Evolutionary conservation across 805 yeast species (phyloP).

Genomic region (Komagataella phaffii): DNA sequence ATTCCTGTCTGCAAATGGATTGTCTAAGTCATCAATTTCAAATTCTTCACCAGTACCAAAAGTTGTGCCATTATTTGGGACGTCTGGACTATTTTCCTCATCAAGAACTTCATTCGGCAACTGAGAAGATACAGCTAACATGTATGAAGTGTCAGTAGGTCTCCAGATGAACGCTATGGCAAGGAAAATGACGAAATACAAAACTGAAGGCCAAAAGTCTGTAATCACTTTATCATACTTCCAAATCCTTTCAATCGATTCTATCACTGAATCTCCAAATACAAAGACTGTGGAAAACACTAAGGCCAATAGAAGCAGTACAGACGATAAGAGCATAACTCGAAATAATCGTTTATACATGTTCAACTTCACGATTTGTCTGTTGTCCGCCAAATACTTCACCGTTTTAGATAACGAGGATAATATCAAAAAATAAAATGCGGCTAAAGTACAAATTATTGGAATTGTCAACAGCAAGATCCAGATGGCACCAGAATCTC

Average conservation of each 20-base stretch:
- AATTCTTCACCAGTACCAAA: slow-evolving; percentile 36
- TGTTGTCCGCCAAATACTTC: slow-evolving; percentile 60
- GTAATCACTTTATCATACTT: slow-evolving; percentile 75
- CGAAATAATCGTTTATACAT: slow-evolving; percentile 75
- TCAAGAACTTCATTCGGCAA: slow-evolving; percentile 50
- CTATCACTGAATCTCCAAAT: slow-evolving; percentile 61
- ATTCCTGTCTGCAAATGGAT: slow-evolving; percentile 18
- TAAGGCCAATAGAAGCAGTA: slow-evolving; percentile 59
- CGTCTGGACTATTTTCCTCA: slow-evolving; percentile 40
- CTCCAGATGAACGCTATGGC: slow-evolving; percentile 90
- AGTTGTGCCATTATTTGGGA: slow-evolving; percentile 6
- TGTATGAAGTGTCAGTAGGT: slow-evolving; percentile 90
- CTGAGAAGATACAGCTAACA: slow-evolving; percentile 91
- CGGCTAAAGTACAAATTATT: slow-evolving; percentile 50
- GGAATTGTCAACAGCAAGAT: slow-evolving; percentile 59
- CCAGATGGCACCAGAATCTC: slow-evolving; percentile 31
- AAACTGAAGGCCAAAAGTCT: slow-evolving; percentile 92
- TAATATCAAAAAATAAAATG: slow-evolving; percentile 65
- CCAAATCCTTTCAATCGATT: slow-evolving; percentile 82
- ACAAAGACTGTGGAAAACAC: slow-evolving; percentile 56
- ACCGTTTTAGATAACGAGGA: slow-evolving; percentile 66
- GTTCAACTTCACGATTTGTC: slow-evolving; percentile 80
- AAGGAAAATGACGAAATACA: slow-evolving; percentile 73
- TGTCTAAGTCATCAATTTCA: slow-evolving; percentile 36
- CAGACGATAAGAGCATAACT: slow-evolving; percentile 58